Percentiles rank a stretch among this genome's conserved stretches.
Conservation (phyloP, 768 basidiomycete species). For the Neoboletus magnificus region DNA sequence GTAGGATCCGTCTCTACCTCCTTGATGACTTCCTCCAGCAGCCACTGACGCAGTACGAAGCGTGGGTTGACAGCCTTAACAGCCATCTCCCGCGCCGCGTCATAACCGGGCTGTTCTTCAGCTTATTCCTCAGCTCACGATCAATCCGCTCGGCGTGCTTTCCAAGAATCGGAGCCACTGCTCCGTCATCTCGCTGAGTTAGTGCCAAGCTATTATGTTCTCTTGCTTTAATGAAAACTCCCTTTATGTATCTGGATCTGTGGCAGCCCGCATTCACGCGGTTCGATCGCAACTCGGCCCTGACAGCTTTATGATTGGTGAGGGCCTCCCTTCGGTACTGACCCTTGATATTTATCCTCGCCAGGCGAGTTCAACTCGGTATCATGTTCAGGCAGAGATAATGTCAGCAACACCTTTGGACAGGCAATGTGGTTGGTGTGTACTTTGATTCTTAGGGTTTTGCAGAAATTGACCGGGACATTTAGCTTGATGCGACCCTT, state of each 20-base stretch:
- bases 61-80: slow-evolving; percentile 74
- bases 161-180: no score
- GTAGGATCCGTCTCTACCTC: slow-evolving; percentile 64
- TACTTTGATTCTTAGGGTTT: not conserved
- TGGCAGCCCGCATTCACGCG: slow-evolving; percentile 52
- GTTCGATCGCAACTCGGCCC: slow-evolving; percentile 47
- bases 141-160: slow-evolving; percentile 58
- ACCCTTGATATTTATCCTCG: not conserved
- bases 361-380: slow-evolving; percentile 56
- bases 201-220: slow-evolving; percentile 6
- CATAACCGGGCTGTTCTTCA: slow-evolving; percentile 35
- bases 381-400: slow-evolving; percentile 48
- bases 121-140: slow-evolving; percentile 45
- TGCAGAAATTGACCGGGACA: not conserved
- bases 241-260: slow-evolving; percentile 46
- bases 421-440: slow-evolving; percentile 53
- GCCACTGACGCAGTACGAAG: slow-evolving; percentile 93
- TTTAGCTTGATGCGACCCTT: slow-evolving; percentile 18
- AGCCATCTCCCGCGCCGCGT: slow-evolving; percentile 45
- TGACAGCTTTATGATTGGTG: slow-evolving; percentile 49
- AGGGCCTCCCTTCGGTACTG: not conserved
- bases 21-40: slow-evolving; percentile 88
- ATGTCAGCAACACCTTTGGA: slow-evolving; percentile 53
- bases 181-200: slow-evolving; percentile 46
- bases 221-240: not conserved